Evolutionary conservation across 768 basidiomycete species (phyloP), one percentile per base, ranked within the genome.

Genomic region (Termitomyces titanicus): DNA sequence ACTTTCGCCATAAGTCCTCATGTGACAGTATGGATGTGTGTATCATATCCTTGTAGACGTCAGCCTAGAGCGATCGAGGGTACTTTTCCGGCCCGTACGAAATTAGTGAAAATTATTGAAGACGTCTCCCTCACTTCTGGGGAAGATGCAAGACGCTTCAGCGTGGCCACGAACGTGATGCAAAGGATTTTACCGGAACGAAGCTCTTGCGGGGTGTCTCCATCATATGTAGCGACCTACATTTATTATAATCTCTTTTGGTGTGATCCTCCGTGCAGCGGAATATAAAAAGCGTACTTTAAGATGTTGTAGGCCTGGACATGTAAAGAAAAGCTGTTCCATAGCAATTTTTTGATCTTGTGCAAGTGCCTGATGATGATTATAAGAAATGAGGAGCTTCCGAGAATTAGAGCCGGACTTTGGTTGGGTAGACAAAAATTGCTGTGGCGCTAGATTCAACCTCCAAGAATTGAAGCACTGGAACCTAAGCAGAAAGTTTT

Each of bases 381-480:
- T 24, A 1, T n/a, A 13, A 53, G 25, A 20, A 22, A 13, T 17
- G 24, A 17, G 20, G 13, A 39, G 44, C 11, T 13, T 38, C 40
- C 10, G 20, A 22, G 17, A 38, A 8, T n/a, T n/a, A 13, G 49
- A 35, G 25, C 51, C 64, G 37, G 47, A 81, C 90, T 73, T 96
- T 96, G 0, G 93, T 96, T 1, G 93, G 93, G 63, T 93, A 96
- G 34, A 96, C 81, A 64, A 92, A 88, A 37, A 96, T 79, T 0
- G 90, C 89, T 0, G 86, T 94, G 10, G 87, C 67, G 13, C 70
- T 64, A 0, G 66, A 64, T 63, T 92, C 79, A 22, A 79, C 74
- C 69, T 91, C 85, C 51, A 94, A 69, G 59, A 80, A 80, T 38
- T 69, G 76, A 55, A 95, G 68, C 5, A 92, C 64, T 0, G 93